Evolutionary conservation across 495 filamentous ascomycete species (phyloP).

Genomic region (Hypoxylon lenormandii): DNA sequence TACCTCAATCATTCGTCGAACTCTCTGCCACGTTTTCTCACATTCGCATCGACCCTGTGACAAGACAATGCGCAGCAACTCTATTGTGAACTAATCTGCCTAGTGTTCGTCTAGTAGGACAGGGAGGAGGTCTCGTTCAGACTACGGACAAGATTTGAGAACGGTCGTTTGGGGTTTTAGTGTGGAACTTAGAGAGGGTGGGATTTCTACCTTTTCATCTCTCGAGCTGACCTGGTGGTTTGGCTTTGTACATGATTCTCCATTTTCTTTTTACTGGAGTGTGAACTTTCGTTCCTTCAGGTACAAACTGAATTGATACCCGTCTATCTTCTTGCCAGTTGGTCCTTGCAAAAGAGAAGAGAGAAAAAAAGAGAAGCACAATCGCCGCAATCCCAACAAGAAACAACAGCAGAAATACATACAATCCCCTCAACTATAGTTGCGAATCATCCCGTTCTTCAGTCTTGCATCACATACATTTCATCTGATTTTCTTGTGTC

Average conservation of each 20-base stretch:
- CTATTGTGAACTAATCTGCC: constrained; percentile 35
- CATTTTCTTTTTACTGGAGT: constrained; percentile 51
- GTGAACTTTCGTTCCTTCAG: constrained; percentile 57
- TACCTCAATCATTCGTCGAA: constrained; percentile 10
- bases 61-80: constrained; percentile 26
- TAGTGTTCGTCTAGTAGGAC: constrained; percentile 45
- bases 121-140: constrained; percentile 47
- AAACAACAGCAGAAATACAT: constrained; percentile 49
- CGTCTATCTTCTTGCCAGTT: constrained; percentile 58
- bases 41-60: background rate
- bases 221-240: constrained; percentile 49
- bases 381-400: constrained; percentile 43
- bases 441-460: constrained; percentile 34
- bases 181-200: constrained; percentile 46
- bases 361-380: constrained; percentile 52
- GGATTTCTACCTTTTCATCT: constrained; percentile 46
- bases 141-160: constrained; percentile 44
- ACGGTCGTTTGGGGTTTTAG: constrained; percentile 44
- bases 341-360: constrained; percentile 55
- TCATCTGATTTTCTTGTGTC: constrained; percentile 54
- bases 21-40: background rate
- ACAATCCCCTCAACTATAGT: constrained; percentile 36
- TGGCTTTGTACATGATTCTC: constrained; percentile 61
- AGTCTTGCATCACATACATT: constrained; percentile 37
- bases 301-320: constrained; percentile 72